These are phyloP conservation scores for Daldinia sp. DNA, from an alignment of 2,329 filamentous ascomycete genomes.

Conservation along the genomic window DNA sequence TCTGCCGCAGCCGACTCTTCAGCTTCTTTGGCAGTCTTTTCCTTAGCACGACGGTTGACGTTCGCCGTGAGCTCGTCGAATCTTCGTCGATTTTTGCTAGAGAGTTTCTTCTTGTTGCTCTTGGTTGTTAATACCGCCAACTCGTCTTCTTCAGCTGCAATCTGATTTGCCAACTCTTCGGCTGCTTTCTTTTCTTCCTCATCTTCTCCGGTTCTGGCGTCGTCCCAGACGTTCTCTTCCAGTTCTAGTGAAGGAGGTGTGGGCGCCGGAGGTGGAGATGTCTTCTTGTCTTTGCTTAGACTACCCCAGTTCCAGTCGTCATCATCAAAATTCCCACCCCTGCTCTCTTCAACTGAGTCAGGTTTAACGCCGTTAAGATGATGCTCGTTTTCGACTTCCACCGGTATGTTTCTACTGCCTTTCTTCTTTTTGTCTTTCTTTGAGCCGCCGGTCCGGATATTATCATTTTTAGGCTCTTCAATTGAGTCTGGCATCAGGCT, in stretches of 20 bases:
- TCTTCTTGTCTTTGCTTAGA: slow-evolving; percentile 52
- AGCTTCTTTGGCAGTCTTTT: slow-evolving; percentile 48
- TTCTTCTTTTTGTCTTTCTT: slow-evolving; percentile 64
- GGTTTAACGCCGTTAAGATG: slow-evolving; percentile 58
- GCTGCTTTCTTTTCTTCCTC: slow-evolving; percentile 51
- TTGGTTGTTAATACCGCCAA: slow-evolving; percentile 45
- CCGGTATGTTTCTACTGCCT: slow-evolving; percentile 58
- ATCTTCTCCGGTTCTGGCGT: slow-evolving; percentile 47
- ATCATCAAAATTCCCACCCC: slow-evolving; percentile 54
- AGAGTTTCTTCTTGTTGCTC: slow-evolving; percentile 44
- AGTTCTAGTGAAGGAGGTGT: slow-evolving; percentile 56
- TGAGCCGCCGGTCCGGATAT: slow-evolving; percentile 48
- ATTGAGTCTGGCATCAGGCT: slow-evolving; percentile 52
- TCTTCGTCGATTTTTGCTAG: slow-evolving; percentile 44
- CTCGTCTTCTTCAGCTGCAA: slow-evolving; percentile 53
- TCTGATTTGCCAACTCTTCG: slow-evolving; percentile 44
- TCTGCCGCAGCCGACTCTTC: slow-evolving; percentile 46
- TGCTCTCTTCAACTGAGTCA: slow-evolving; percentile 55
- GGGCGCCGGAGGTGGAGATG: slow-evolving; percentile 58
- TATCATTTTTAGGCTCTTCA: slow-evolving; percentile 54
- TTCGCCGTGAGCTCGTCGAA: slow-evolving; percentile 49
- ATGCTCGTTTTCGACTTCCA: slow-evolving; percentile 57
- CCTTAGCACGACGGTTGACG: slow-evolving; percentile 44
- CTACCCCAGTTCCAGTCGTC: slow-evolving; percentile 55
- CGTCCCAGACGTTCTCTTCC: slow-evolving; percentile 48